Evolutionary conservation across 2,329 filamentous ascomycete genomes (phyloP).

Genomic region (Aureobasidium mangrovei): DNA sequence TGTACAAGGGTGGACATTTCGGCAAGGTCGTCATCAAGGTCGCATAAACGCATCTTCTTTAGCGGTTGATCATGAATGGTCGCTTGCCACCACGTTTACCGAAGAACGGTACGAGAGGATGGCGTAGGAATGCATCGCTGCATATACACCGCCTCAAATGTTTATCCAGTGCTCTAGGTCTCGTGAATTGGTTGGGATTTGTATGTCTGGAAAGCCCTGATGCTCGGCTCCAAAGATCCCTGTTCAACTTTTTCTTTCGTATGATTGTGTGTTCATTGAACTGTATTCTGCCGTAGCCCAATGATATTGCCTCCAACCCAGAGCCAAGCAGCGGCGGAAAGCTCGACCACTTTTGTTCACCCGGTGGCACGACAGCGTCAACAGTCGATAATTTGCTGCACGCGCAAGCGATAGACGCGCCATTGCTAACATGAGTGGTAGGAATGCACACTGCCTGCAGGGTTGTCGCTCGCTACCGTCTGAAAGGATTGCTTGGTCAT

Average conservation of each 20-base stretch:
- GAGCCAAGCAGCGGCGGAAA: not conserved
- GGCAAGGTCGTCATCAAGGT: constrained; percentile 35
- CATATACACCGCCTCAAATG: not conserved
- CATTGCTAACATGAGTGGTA: constrained; percentile 7
- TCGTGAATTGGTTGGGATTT: no score
- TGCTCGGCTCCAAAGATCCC: no score
- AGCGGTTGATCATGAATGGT: constrained; percentile 4
- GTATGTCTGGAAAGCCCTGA: no score
- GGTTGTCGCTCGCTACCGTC: constrained; percentile 3
- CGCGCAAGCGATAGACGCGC: constrained; percentile 6
- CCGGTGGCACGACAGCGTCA: constrained; percentile 6
- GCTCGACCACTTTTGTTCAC: not conserved
- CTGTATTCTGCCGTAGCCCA: not conserved
- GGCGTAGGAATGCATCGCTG: not conserved
- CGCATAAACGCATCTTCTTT: constrained; percentile 14
- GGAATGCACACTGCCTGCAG: constrained; percentile 3
- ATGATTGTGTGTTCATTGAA: no score
- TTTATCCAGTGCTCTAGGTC: not conserved
- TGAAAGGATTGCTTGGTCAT: not conserved
- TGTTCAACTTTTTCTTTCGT: no score
- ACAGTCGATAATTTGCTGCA: constrained; percentile 9
- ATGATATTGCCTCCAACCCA: not conserved
- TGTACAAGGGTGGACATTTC: constrained; percentile 37
- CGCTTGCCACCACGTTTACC: constrained; percentile 1
- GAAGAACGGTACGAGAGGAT: not conserved